phyloP scores from a whole-genome alignment of 106 monocot genomes.

The Iris macrosiphon region DNA sequence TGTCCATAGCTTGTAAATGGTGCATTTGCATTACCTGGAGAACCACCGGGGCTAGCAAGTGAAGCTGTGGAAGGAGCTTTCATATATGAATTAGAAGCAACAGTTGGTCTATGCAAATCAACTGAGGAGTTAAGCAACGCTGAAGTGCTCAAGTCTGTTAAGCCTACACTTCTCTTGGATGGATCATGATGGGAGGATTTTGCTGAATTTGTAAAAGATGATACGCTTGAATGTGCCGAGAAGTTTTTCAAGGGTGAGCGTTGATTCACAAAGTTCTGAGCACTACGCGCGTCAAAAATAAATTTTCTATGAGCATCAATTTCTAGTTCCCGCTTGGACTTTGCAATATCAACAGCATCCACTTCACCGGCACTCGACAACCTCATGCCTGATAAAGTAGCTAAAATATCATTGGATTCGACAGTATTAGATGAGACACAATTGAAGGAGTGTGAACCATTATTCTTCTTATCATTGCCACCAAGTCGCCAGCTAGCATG shows the following conservation, averaged over 20 bases:
- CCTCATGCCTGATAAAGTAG: constrained; percentile 54
- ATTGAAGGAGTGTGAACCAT: constrained; percentile 15
- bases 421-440: constrained; percentile 9
- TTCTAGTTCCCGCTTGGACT: constrained; percentile 38
- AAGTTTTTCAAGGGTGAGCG: constrained; percentile 15
- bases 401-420: constrained; percentile 55
- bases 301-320: constrained; percentile 32
- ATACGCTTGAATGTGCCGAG: constrained; percentile 15
- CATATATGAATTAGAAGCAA: constrained; percentile 31
- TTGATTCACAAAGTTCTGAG: constrained; percentile 16
- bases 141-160: constrained; percentile 19
- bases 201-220: constrained; percentile 12
- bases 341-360: constrained; percentile 15
- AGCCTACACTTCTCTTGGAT: constrained; percentile 7
- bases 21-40: constrained; percentile 36
- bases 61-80: constrained; percentile 29
- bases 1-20: constrained; percentile 33
- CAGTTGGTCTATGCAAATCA: constrained; percentile 18
- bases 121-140: constrained; percentile 5
- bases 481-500: constrained; percentile 40
- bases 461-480: constrained; percentile 22
- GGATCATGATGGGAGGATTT: constrained; percentile 30
- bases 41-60: constrained; percentile 26
- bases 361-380: constrained; percentile 28
- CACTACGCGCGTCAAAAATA: constrained; percentile 30